Evolutionary conservation across 805 yeast species (phyloP).

Genomic region (Candida awuae): DNA sequence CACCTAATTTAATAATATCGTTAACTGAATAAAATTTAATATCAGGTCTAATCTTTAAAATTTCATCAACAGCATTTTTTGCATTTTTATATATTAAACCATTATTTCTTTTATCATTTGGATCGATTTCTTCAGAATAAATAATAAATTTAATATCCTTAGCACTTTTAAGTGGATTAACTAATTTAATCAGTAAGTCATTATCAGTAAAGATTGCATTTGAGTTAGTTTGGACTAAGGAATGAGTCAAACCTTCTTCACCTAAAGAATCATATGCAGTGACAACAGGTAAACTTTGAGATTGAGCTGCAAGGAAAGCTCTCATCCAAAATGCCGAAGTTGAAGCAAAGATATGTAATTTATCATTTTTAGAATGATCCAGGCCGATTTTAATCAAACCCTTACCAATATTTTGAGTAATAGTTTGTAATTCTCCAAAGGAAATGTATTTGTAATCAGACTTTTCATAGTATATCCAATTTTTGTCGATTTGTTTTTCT

Average conservation of each 20-base stretch:
- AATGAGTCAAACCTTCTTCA: constrained; percentile 78
- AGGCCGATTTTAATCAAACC: constrained; percentile 75
- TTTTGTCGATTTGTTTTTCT: constrained; percentile 63
- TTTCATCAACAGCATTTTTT: constrained; percentile 46
- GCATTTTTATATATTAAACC: constrained; percentile 57
- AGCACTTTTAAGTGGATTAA: constrained; percentile 65
- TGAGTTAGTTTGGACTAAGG: constrained; percentile 75
- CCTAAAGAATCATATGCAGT: constrained; percentile 97
- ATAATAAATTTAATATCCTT: constrained; percentile 57
- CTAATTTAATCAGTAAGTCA: constrained; percentile 53
- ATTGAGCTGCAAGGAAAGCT: constrained; percentile 65
- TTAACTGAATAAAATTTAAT: constrained; percentile 55
- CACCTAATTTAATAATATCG: constrained; percentile 62
- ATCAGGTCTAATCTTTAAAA: constrained; percentile 67
- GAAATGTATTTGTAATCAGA: constrained; percentile 62
- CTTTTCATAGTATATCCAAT: constrained; percentile 81
- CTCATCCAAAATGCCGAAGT: constrained; percentile 92
- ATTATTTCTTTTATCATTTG: constrained; percentile 52
- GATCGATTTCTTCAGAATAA: constrained; percentile 54
- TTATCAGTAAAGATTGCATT: constrained; percentile 80
- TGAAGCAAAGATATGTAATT: constrained; percentile 76
- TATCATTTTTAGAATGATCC: constrained; percentile 48
- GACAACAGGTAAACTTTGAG: constrained; percentile 78
- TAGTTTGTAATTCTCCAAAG: constrained; percentile 45
- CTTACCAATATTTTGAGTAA: constrained; percentile 51